Conservation (phyloP, 106 monocot genomes). For the Alisma plantagoaquatica region DNA sequence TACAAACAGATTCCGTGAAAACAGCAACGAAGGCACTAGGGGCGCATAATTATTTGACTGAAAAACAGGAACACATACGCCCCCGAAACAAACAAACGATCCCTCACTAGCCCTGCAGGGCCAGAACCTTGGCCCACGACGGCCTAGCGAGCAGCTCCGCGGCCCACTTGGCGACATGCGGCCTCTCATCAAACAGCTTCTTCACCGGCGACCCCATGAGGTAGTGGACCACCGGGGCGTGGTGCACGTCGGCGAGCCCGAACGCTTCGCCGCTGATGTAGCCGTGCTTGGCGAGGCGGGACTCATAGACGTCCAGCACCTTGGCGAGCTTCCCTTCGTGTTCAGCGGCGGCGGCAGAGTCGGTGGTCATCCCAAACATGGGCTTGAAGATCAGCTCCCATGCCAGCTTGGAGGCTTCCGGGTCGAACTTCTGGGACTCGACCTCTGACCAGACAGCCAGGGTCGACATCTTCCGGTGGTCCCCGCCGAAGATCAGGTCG, state of each 20-base stretch:
- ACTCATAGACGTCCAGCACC: constrained; percentile 47
- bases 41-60: too few species aligned
- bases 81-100: too few species aligned
- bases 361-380: constrained; percentile 1
- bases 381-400: constrained; percentile 26
- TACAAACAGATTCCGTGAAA: too few species aligned
- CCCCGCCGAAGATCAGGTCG: constrained; percentile 3
- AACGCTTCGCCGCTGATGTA: constrained; percentile 38
- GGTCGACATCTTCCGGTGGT: constrained; percentile 6
- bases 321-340: constrained; percentile 20
- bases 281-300: constrained; percentile 17
- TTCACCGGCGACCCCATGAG: constrained; percentile 21
- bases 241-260: constrained; percentile 42
- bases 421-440: constrained; percentile 40
- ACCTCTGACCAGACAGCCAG: constrained; percentile 44
- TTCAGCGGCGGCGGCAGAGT: constrained; percentile 8
- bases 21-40: too few species aligned
- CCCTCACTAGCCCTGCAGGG: too few species aligned
- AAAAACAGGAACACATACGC: too few species aligned
- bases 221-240: constrained; percentile 11
- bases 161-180: constrained; percentile 6
- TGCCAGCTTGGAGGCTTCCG: constrained; percentile 17
- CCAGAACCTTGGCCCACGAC: constrained; percentile 3
- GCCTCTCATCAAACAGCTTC: constrained; percentile 3
- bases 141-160: neutral